Conservation (phyloP, 495 filamentous ascomycete genomes). For the Hyaloscypha variabilis region DNA sequence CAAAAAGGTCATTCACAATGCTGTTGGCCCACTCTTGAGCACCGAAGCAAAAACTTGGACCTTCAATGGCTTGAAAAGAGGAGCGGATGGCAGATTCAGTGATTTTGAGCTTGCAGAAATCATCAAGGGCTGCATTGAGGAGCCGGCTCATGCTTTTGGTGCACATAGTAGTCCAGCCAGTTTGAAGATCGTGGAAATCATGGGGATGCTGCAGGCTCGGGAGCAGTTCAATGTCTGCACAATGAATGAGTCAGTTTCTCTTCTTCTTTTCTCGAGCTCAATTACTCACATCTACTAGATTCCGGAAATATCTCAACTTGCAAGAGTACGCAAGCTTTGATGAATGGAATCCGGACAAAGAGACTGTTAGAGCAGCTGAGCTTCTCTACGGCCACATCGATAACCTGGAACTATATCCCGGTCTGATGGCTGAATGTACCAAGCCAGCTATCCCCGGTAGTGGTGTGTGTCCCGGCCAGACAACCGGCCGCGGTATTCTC, state of each 20-base stretch:
- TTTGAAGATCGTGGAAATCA: constrained; percentile 77
- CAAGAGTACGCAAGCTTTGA: constrained; percentile 77
- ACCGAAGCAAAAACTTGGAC: constrained; percentile 63
- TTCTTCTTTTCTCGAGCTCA: neutral
- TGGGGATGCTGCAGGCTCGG: constrained; percentile 83
- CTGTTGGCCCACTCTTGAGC: constrained; percentile 54
- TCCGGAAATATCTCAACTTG: constrained; percentile 78
- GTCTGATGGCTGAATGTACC: constrained; percentile 77
- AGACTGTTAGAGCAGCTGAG: constrained; percentile 69
- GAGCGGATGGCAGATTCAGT: constrained; percentile 59
- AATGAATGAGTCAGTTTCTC: constrained; percentile 31
- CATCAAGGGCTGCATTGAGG: constrained; percentile 69
- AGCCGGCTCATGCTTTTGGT: constrained; percentile 64
- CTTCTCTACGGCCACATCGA: constrained; percentile 81
- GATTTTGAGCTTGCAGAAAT: constrained; percentile 73
- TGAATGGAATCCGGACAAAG: constrained; percentile 78
- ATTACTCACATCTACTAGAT: constrained; percentile 57
- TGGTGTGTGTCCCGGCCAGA: constrained; percentile 80
- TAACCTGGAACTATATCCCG: constrained; percentile 80
- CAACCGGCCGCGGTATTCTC: constrained; percentile 81
- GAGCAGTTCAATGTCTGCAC: constrained; percentile 48
- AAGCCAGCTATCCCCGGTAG: constrained; percentile 79
- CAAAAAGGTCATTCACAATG: constrained; percentile 54
- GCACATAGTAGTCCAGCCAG: constrained; percentile 73
- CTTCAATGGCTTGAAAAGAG: constrained; percentile 65